Base-by-base conservation (phyloP, 495 filamentous ascomycete species). In the Aspergillus cavernicola region DNA sequence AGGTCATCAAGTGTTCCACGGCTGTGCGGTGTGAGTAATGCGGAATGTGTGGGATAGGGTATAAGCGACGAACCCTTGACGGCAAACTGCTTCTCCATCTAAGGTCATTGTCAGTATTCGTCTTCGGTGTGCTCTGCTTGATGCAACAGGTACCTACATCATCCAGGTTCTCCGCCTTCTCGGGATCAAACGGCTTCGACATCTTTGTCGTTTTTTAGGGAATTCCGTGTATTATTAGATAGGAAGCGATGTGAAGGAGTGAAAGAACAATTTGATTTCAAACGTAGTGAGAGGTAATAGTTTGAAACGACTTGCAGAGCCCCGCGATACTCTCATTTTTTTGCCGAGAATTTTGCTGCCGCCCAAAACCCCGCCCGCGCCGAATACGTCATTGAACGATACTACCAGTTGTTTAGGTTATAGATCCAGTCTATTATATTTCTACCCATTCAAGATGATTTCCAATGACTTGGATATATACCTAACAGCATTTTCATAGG, bases 31-130 rank as follows among this genome's bases (percentile, higher is more conserved):
- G 59, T 69, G 29, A 69, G 60, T 49, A 45, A 46, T 18, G 31
- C 12, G 32, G 18, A 41, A 36, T 28, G 15, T 46, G 47, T 22
- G 16, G 46, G 13, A 15, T n/a, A 20, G 37, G 7, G 18, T 41
- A 38, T 18, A 3, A n/a, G 28, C 28, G 28, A 64, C 76, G 19
- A 63, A 89, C 89, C 88, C 79, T 97, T 97, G 60, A 99, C 93
- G 29, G 95, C 93, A 62, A 99, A 99, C 71, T 97, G 95, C 79
- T 96, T 97, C 81, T 99, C 93, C 66, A 98, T 96, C 90, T 98
- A 53, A 44, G 41, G 23, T 10, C 48, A 51, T 50, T 36, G 59
- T 74, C 28, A 74, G 69, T 42, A 31, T 54, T 52, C 50, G 41
- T 26, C 24, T 12, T 15, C 18, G 26, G 28, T 29, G 15, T 12